Base-by-base conservation (phyloP, 1,139 yeast genomes). In the Oligophagozyma castellii region DNA sequence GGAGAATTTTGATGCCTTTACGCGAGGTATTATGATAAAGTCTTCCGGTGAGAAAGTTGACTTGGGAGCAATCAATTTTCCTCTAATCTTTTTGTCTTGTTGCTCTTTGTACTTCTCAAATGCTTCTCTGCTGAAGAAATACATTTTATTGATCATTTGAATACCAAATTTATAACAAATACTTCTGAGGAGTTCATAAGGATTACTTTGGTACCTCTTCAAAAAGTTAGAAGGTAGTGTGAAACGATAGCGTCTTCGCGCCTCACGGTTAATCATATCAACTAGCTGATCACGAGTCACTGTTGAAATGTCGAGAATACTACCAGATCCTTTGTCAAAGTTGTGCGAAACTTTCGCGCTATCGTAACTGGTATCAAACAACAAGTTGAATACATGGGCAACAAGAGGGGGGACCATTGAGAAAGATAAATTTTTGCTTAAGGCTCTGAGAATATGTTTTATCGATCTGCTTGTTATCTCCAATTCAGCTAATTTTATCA, bases 391-490 rank as follows among this genome's bases (percentile, higher is more conserved):
- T 52, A 76, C 66, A 43, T 76, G 92, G 8, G 77, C 61, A 32
- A 80, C 68, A 26, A 76, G 67, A 27, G 66, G 51, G 3, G 84
- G 66, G 35, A 67, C 61, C 37, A 77, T 58, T 26, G 64, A 56
- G 10, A 64, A 37, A n/a, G 93, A 83, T 14, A 75, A 48, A 1
- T 44, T 34, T 4, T 46, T 46, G 21, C 76, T 54, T 22, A 57
- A 53, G 5, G 53, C 50, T 51, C 84, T 73, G 44, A 86, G 57
- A 31, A 76, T 55, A 48, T 83, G 93, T 58, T 89, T 89, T 27
- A 70, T 56, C 14, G 84, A 69, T 59, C 98, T 75, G 12, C 89
- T 65, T 43, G 83, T 55, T 64, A 83, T 73, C 55, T 84, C 95
- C 38, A 71, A 70, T 27, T 68, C 58, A 14, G 73, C 53, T 29